Evolutionary conservation across 2,329 filamentous ascomycete genomes (phyloP).

Genomic region (Colletotrichum echinochloae): DNA sequence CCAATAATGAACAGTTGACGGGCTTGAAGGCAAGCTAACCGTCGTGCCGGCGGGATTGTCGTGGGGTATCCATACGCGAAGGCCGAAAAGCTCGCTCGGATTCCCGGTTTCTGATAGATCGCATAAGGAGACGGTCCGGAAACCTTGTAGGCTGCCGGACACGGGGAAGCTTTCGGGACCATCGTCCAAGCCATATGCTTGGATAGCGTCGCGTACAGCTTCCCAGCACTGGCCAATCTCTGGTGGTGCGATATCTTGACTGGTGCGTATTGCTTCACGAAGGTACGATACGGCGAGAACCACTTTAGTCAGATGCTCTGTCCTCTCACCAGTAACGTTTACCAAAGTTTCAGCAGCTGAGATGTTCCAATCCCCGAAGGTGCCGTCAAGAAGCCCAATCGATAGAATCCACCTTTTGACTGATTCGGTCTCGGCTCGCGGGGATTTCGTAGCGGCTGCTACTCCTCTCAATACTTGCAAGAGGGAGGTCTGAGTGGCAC

Average conservation of each 20-base stretch:
- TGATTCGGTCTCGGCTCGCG: neutral
- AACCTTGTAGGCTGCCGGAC: conserved; percentile 49
- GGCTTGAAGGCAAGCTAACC: conserved; percentile 49
- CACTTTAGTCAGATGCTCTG: neutral
- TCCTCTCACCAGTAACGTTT: neutral
- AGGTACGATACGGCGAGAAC: neutral
- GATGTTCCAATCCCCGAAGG: neutral
- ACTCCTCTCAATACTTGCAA: neutral
- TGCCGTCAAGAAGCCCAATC: neutral
- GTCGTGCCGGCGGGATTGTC: conserved; percentile 44
- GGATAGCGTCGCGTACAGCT: neutral
- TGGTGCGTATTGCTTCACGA: neutral
- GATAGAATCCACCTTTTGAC: neutral
- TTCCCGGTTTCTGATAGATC: conserved; percentile 46
- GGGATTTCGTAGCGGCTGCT: neutral
- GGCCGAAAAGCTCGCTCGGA: conserved; percentile 49
- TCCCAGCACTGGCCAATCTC: neutral
- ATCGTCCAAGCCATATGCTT: neutral
- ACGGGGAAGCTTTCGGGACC: neutral
- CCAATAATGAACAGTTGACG: conserved; percentile 50
- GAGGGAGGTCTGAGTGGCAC: neutral
- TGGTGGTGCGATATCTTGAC: neutral
- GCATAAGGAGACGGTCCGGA: conserved; percentile 50
- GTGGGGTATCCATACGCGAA: conserved; percentile 51
- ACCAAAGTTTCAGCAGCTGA: neutral